Conservation (phyloP, 2,329 filamentous ascomycete genomes). For the Stromatinia cepivora region DNA sequence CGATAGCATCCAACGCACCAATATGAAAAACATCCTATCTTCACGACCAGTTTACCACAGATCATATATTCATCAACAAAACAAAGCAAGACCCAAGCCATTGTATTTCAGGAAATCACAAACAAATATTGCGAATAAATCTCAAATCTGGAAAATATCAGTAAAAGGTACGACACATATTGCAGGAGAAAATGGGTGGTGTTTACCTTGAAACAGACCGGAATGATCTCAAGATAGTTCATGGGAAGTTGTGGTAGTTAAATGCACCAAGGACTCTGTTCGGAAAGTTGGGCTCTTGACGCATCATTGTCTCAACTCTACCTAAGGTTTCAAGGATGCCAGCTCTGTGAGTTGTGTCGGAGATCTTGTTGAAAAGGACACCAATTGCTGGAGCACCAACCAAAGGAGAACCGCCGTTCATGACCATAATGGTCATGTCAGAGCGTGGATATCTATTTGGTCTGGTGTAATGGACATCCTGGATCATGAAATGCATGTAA, state of each 20-base stretch:
- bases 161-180: background rate
- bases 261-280: background rate
- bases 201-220: background rate
- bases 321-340: background rate
- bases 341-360: background rate
- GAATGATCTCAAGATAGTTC: background rate
- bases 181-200: background rate
- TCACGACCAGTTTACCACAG: background rate
- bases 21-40: background rate
- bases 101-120: conserved; percentile 1
- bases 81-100: background rate
- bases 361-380: background rate
- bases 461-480: background rate
- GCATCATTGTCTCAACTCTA: background rate
- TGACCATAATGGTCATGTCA: conserved; percentile 14
- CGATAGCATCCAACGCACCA: conserved; percentile 12
- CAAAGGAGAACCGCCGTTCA: background rate
- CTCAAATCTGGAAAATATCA: background rate
- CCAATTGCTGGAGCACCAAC: background rate
- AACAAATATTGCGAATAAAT: background rate
- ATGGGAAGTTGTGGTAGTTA: background rate
- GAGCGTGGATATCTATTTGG: background rate
- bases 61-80: background rate
- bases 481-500: background rate
- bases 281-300: background rate